Base-by-base conservation (phyloP, 495 filamentous ascomycete genomes). In the Cryomyces antarcticus region DNA sequence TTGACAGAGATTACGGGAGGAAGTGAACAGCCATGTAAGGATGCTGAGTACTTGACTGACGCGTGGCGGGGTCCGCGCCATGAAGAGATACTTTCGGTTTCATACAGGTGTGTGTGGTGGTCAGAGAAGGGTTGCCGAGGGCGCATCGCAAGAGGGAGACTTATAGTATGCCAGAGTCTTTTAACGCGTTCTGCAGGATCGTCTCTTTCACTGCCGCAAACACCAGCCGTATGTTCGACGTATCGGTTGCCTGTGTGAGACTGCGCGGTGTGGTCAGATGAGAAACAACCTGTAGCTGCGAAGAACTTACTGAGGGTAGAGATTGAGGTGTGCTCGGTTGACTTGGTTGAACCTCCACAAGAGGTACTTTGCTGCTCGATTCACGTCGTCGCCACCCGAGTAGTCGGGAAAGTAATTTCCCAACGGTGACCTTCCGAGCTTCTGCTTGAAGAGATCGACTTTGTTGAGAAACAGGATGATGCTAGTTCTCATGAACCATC, bases 171-270 rank as follows among this genome's bases (percentile, higher is more conserved):
- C 89, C 89, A 4, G 89, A 95, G 59, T 97, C 89, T 66, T 89
- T 94, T 55, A 97, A 67, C 24, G 89, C 89, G 59, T 96, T 97
- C 62, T 96, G 92, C 38, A 97, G 69, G 49, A 97, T 96, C 30
- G 89, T 97, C 63, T 97, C 89, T 61, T 97, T 97, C 34, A 97
- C 89, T 4, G 89, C 89, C 30, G 89, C 89, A 60, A 97, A 97
- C 31, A 97, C 89, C 12, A 97, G 68, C 34, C 89, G 83, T 56
- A 97, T 94, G 58, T 97, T 97, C 36, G 85, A 93, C 0, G 89
- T 97, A 57, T 97, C 89, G 44, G 89, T 97, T 13, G 89, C 89
- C 77, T 97, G 89, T 30, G 89, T 97, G 39, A 97, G 70, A 64
- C 89, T 95, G 33, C 31, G 48, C 37, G 51, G 46, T 30, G 28